Evolutionary conservation across 148 eudicot species (phyloP).

Genomic region (Rhododendron griersonianum): DNA sequence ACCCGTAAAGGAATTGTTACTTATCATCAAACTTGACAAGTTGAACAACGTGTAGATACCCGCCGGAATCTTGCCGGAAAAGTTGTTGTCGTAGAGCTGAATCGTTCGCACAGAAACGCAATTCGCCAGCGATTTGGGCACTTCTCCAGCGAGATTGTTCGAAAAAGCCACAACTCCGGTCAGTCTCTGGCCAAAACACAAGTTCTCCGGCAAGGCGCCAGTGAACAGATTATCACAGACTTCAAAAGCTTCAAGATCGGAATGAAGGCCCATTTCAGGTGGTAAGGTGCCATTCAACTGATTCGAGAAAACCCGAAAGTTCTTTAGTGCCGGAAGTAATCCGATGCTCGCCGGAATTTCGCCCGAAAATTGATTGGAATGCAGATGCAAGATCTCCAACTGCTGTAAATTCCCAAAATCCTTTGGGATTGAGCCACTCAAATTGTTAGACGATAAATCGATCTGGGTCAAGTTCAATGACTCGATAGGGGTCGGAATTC

Average conservation of each 20-base stretch:
- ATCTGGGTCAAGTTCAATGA: conserved; percentile 33
- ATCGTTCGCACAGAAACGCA: conserved; percentile 32
- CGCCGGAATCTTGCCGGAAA: conserved; percentile 50
- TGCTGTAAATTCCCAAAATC: conserved; percentile 31
- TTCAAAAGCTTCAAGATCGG: conserved; percentile 41
- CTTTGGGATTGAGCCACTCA: conserved; percentile 44
- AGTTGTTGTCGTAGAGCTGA: conserved; percentile 32
- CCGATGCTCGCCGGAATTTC: conserved; percentile 36
- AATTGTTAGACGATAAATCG: conserved; percentile 36
- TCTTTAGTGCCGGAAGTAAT: conserved; percentile 22
- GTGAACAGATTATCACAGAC: conserved; percentile 39
- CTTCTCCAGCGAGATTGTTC: conserved; percentile 43
- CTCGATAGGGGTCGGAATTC: conserved; percentile 41
- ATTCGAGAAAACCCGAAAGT: conserved; percentile 31
- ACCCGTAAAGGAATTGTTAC: conserved; percentile 45
- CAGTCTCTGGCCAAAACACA: conserved; percentile 32
- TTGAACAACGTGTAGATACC: conserved; percentile 43
- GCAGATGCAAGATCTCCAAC: conserved; percentile 31
- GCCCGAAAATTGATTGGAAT: conserved; percentile 35
- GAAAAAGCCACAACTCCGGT: conserved; percentile 42
- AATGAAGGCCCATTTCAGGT: conserved; percentile 46
- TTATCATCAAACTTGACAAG: conserved; percentile 25
- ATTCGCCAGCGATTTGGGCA: conserved; percentile 43
- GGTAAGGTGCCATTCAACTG: conserved; percentile 47
- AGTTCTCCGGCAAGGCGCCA: conserved; percentile 50